Conservation (phyloP, 2,329 filamentous ascomycete genomes). For the Dactylonectria macrodidyma region DNA sequence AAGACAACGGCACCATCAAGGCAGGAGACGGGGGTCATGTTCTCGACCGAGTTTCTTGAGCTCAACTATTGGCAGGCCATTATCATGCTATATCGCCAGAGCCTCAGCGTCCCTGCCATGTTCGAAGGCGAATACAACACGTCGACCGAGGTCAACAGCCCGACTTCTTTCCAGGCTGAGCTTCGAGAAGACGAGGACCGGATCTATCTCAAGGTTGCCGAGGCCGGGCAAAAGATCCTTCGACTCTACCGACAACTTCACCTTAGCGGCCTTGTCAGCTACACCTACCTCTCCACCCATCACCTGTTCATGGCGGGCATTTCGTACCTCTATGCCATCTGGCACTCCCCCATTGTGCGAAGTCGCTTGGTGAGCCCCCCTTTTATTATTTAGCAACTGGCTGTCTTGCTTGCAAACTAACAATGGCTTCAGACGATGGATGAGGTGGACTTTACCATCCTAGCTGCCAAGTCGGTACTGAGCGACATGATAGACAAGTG, state of each 20-base stretch:
- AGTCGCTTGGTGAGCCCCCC: slow-evolving; percentile 81
- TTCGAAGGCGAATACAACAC: slow-evolving; percentile 85
- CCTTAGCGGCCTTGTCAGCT: slow-evolving; percentile 90
- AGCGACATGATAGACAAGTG: slow-evolving; percentile 95
- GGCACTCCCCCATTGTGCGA: slow-evolving; percentile 92
- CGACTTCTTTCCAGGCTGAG: slow-evolving; percentile 74
- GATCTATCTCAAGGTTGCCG: slow-evolving; percentile 94
- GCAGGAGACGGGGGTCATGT: slow-evolving; percentile 86
- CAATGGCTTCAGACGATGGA: slow-evolving; percentile 77
- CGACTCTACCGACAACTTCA: slow-evolving; percentile 93
- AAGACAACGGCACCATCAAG: slow-evolving; percentile 85
- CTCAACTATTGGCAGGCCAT: slow-evolving; percentile 98
- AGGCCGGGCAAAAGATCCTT: slow-evolving; percentile 93
- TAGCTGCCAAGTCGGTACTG: slow-evolving; percentile 93
- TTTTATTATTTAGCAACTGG: neutral
- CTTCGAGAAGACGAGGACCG: slow-evolving; percentile 87
- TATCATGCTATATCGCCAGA: slow-evolving; percentile 95
- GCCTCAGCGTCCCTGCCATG: slow-evolving; percentile 86
- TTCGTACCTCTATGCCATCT: slow-evolving; percentile 96
- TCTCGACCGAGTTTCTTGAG: slow-evolving; percentile 91
- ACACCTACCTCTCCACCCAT: slow-evolving; percentile 95
- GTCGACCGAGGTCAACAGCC: slow-evolving; percentile 75
- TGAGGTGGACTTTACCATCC: slow-evolving; percentile 96
- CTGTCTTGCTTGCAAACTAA: slow-evolving; percentile 26
- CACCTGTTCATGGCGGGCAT: slow-evolving; percentile 98